Base-by-base conservation (phyloP, 306 rosid species). In the Abrus precatorius region DNA sequence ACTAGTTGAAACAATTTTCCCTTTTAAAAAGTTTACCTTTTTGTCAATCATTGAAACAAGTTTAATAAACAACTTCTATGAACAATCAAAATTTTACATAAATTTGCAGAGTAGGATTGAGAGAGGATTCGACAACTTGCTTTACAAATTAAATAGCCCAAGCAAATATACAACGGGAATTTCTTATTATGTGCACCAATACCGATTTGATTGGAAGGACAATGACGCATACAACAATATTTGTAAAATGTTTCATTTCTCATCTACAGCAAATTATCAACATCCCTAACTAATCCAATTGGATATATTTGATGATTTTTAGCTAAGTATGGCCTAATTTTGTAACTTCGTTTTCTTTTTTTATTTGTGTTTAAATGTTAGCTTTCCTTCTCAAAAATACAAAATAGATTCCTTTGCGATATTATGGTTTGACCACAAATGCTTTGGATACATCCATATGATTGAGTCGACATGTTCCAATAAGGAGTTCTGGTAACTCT, bases 401-500 rank as follows among this genome's bases (percentile, higher is more conserved):
- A 20, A 55, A 34, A 13, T 33, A 43, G 13, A 10, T 74, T 45
- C 13, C 9, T 45, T 6, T 1, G 56, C 6, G 13, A 61, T 44
- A 27, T 72, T 60, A 89, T 1, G 83, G 84, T 38, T 78, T 72
- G 32, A 80, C 78, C 38, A 63, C n/a, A 44, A 84, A 54, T 12
- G 94, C 72, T 77, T 89, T 88, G 36, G 90, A 74, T 7, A 82
- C 83, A 48, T 92, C 97, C 55, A 92, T 33, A 72, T 88, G 86
- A 82, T 86, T 90, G 61, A 92, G 86, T 60, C 89, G 87, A 77
- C 94, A 87, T 64, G 97, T 86, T 68, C 93, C 97, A 11, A 92
- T 69, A 13, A 92, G 89, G n/a, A 87, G 72, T 81, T 92, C 97
- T 11, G 93, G 94, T 12, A 92, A 90, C 84, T 92, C 97, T 74